phyloP scores from a whole-genome alignment of 2,329 filamentous ascomycete genomes.

The Xylariaceae sp. region DNA sequence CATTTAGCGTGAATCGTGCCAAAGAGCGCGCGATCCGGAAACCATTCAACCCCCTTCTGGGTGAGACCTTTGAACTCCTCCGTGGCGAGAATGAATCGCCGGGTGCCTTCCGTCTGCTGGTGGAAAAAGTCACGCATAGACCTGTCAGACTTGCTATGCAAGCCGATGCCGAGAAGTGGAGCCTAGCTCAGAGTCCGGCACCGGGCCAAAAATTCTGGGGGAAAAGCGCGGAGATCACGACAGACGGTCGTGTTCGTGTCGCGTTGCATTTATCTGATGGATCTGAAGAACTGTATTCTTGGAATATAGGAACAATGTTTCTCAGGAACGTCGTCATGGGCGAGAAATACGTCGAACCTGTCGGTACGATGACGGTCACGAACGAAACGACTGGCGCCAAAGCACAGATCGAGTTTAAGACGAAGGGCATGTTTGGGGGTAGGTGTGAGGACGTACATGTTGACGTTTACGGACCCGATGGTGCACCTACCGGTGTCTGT shows the following conservation, averaged over 20 bases:
- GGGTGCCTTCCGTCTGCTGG: constrained; percentile 80
- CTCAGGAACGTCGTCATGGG: constrained; percentile 94
- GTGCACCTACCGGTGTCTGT: constrained; percentile 61
- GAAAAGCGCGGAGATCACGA: constrained; percentile 91
- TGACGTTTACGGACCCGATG: constrained; percentile 65
- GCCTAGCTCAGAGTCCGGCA: constrained; percentile 78
- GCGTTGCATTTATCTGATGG: constrained; percentile 63
- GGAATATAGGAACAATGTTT: constrained; percentile 84
- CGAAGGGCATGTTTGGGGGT: constrained; percentile 95
- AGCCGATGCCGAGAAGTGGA: constrained; percentile 82
- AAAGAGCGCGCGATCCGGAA: constrained; percentile 93
- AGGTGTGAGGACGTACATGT: constrained; percentile 85
- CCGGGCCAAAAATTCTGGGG: constrained; percentile 98
- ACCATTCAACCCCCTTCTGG: constrained; percentile 94
- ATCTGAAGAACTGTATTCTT: constrained; percentile 79
- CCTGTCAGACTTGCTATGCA: constrained; percentile 92
- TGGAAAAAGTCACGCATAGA: constrained; percentile 91
- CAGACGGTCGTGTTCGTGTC: constrained; percentile 79
- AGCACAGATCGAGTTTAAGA: constrained; percentile 84
- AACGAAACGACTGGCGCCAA: constrained; percentile 83
- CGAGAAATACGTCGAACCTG: constrained; percentile 96
- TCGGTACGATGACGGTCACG: constrained; percentile 79
- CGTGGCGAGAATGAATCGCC: constrained; percentile 71
- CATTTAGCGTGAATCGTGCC: constrained; percentile 74
- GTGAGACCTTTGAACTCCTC: constrained; percentile 91